phyloP scores from a whole-genome alignment of 208 protist species.

The Trypanosoma avium region DNA sequence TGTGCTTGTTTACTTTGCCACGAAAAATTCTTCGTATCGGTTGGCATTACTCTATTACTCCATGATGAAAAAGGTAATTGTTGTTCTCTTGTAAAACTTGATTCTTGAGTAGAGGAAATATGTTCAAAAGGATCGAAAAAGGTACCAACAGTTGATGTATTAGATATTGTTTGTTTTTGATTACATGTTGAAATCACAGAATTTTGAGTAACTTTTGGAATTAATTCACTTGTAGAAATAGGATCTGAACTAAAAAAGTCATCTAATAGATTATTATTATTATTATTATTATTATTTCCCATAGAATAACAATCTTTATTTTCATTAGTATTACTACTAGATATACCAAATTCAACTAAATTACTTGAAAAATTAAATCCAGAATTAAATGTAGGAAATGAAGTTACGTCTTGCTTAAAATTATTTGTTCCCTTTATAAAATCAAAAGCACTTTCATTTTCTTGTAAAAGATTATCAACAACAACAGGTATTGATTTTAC shows the following conservation, averaged over 20 bases:
- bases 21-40: neutral
- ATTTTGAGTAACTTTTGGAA: neutral
- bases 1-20: neutral
- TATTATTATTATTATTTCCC: too few species aligned
- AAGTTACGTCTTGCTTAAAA: too few species aligned
- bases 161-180: neutral
- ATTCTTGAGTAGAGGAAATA: neutral
- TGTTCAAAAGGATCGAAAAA: constrained; percentile 13
- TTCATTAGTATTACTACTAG: too few species aligned
- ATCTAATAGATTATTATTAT: constrained; percentile 13
- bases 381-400: too few species aligned
- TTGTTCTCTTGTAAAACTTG: neutral
- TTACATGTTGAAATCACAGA: neutral
- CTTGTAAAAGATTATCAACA: too few species aligned
- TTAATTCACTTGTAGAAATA: too few species aligned
- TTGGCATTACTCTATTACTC: neutral
- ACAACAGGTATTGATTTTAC: neutral
- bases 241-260: neutral
- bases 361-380: too few species aligned
- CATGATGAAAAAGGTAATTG: neutral
- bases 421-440: too few species aligned
- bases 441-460: neutral
- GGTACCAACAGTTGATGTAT: constrained; percentile 6
- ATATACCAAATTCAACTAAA: too few species aligned
- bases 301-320: too few species aligned